phyloP scores from a whole-genome alignment of 352 stramenopile species.

The Globisporangium nagaii region DNA sequence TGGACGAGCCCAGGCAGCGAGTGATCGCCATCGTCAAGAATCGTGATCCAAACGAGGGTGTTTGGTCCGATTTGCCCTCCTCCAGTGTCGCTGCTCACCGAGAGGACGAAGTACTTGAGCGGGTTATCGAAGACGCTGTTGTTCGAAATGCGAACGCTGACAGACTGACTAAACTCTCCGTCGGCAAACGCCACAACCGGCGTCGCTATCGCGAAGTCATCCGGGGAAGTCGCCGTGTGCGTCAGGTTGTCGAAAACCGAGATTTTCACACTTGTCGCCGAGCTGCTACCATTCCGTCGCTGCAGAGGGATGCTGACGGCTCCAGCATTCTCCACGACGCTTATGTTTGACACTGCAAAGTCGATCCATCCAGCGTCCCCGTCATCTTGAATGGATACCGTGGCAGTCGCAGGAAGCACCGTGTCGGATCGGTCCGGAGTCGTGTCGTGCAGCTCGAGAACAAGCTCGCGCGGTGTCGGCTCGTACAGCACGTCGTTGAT shows the following conservation, averaged over 20 bases:
- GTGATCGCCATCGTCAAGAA: constrained; percentile 44
- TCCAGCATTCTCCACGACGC: constrained; percentile 20
- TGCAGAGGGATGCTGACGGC: constrained; percentile 24
- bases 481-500: constrained; percentile 38
- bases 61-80: constrained; percentile 23
- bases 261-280: constrained; percentile 21
- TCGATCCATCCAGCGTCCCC: constrained; percentile 47
- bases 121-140: constrained; percentile 46
- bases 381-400: constrained; percentile 43
- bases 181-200: constrained; percentile 34
- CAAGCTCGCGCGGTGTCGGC: constrained; percentile 14
- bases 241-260: neutral
- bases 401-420: constrained; percentile 11
- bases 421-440: constrained; percentile 23
- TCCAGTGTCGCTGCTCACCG: constrained; percentile 19
- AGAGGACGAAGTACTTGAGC: constrained; percentile 36
- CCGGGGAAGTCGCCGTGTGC: constrained; percentile 15
- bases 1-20: constrained; percentile 31
- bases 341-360: constrained; percentile 20
- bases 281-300: constrained; percentile 28
- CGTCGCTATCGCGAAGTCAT: constrained; percentile 25
- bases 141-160: constrained; percentile 31
- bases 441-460: constrained; percentile 31
- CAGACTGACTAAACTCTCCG: constrained; percentile 11
- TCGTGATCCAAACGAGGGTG: constrained; percentile 21